Percentiles rank a stretch among this genome's conserved stretches.
These are phyloP conservation scores for Ampelomyces quisqualis DNA, from an alignment of 2,329 filamentous ascomycete genomes.

Conservation along the genomic window DNA sequence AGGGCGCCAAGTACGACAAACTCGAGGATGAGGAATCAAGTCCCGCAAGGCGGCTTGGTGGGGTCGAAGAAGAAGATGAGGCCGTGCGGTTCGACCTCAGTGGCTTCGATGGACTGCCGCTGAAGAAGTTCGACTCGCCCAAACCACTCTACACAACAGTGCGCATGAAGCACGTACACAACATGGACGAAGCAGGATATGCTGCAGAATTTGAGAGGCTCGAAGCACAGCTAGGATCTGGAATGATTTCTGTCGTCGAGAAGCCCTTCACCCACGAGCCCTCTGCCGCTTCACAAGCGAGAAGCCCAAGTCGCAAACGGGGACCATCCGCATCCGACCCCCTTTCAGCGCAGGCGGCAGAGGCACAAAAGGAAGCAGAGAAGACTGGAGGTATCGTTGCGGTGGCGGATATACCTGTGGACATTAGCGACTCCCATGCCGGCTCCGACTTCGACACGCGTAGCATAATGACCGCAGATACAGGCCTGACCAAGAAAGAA, in stretches of 20 bases:
- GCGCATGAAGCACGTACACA: constrained; percentile 18
- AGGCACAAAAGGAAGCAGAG: constrained; percentile 47
- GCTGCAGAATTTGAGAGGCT: constrained; percentile 41
- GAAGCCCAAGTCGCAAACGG: constrained; percentile 23
- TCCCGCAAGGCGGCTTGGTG: constrained; percentile 12
- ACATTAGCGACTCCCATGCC: constrained; percentile 46
- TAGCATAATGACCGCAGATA: constrained; percentile 25
- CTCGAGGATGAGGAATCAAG: constrained; percentile 37
- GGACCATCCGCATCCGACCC: constrained; percentile 21
- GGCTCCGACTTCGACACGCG: constrained; percentile 38
- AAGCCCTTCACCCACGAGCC: constrained; percentile 35
- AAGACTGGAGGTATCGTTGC: constrained; percentile 49
- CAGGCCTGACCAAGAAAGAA: constrained; percentile 18
- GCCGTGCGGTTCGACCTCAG: constrained; percentile 31
- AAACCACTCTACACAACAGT: constrained; percentile 14
- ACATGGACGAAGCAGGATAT: constrained; percentile 35
- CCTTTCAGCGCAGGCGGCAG: constrained; percentile 24
- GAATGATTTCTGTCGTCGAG: constrained; percentile 40
- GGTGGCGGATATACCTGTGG: constrained; percentile 44
- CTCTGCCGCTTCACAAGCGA: constrained; percentile 10
- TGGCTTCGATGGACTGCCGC: constrained; percentile 30
- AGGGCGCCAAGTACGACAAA: constrained; percentile 30
- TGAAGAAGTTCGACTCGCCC: constrained; percentile 26
- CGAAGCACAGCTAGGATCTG: constrained; percentile 40
- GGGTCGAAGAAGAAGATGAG: constrained; percentile 37